Conservation (phyloP, 2,329 filamentous ascomycete species). For the Diaporthe longicolla region DNA sequence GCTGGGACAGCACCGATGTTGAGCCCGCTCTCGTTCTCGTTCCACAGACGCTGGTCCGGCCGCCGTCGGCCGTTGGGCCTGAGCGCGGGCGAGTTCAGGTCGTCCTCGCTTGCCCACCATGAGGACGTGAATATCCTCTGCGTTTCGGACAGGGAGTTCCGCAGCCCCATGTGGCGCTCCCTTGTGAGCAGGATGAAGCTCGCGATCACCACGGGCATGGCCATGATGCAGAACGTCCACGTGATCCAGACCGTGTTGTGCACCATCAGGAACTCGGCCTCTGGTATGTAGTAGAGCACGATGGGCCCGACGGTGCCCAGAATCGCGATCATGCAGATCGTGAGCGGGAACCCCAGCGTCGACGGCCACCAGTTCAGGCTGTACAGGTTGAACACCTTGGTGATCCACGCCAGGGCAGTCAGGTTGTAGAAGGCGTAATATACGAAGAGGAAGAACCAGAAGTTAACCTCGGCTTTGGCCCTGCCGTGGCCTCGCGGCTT, state of each 20-base stretch:
- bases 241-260: constrained; percentile 79
- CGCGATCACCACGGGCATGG: constrained; percentile 76
- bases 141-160: constrained; percentile 74
- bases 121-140: constrained; percentile 77
- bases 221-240: constrained; percentile 80
- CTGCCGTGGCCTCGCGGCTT: constrained; percentile 73
- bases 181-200: constrained; percentile 75
- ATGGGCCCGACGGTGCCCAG: constrained; percentile 73
- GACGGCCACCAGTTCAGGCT: constrained; percentile 71
- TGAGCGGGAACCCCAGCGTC: constrained; percentile 74
- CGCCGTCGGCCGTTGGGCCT: constrained; percentile 57
- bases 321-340: constrained; percentile 71
- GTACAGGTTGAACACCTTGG: constrained; percentile 80
- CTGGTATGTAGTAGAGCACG: constrained; percentile 69
- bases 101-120: constrained; percentile 74
- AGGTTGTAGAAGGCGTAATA: constrained; percentile 80
- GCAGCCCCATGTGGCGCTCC: constrained; percentile 73
- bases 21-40: constrained; percentile 46
- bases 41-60: constrained; percentile 56
- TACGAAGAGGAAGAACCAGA: constrained; percentile 79
- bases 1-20: constrained; percentile 45
- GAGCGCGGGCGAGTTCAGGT: constrained; percentile 60
- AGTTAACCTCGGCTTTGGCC: constrained; percentile 75
- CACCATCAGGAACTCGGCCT: constrained; percentile 66
- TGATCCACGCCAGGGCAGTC: constrained; percentile 78